These are phyloP conservation scores for Auriscalpium orientale DNA, from an alignment of 768 basidiomycete species.

Conservation along the genomic window DNA sequence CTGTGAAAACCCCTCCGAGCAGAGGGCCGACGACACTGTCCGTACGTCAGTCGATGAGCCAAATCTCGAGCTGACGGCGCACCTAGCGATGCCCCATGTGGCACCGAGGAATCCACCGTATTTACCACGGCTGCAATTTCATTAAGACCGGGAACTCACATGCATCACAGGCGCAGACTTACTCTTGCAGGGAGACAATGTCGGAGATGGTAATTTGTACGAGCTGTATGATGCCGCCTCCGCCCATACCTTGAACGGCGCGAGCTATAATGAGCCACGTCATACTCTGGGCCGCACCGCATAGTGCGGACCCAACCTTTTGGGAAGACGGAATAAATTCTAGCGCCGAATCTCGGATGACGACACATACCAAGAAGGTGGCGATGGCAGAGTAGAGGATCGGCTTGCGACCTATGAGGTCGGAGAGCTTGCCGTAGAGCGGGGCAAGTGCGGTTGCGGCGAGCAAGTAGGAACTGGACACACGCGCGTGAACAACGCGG, in stretches of 20 bases:
- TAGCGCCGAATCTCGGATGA: no score
- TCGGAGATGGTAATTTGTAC: slow-evolving; percentile 77
- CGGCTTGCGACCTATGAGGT: slow-evolving; percentile 59
- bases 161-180: slow-evolving; percentile 18
- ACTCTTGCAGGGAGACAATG: slow-evolving; percentile 77
- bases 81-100: slow-evolving; percentile 68
- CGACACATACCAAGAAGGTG: slow-evolving; percentile 52
- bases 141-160: background rate
- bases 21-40: slow-evolving; percentile 66
- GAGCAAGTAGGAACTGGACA: slow-evolving; percentile 61
- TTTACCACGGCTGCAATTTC: slow-evolving; percentile 54
- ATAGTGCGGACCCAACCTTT: slow-evolving; percentile 72
- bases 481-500: background rate
- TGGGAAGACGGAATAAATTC: background rate
- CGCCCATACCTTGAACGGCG: slow-evolving; percentile 79
- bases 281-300: slow-evolving; percentile 75
- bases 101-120: slow-evolving; percentile 72
- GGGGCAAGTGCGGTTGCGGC: slow-evolving; percentile 61
- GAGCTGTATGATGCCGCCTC: slow-evolving; percentile 71
- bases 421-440: slow-evolving; percentile 72
- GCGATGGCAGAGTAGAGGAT: slow-evolving; percentile 59
- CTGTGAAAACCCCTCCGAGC: slow-evolving; percentile 70
- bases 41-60: background rate
- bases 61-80: background rate
- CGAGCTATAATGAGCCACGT: slow-evolving; percentile 69